phyloP scores from a whole-genome alignment of 768 basidiomycete species.

The Rossbeevera mucosa region DNA sequence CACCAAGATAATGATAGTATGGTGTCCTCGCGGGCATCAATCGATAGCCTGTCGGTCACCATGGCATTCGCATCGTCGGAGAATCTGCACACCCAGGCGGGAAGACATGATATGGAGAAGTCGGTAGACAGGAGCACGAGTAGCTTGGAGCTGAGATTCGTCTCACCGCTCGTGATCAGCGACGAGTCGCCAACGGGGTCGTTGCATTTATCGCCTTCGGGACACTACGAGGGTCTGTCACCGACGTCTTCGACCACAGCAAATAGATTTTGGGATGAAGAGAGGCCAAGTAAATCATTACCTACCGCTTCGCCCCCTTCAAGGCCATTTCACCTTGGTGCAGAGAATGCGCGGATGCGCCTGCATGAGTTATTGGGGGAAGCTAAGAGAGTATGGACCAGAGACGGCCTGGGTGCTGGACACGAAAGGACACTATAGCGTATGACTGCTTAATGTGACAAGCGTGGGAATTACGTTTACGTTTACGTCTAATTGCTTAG shows the following conservation, averaged over 20 bases:
- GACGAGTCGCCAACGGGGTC: conserved; percentile 1
- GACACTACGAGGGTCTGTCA: conserved; percentile 15
- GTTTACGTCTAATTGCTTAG: too few species aligned
- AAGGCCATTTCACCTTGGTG: conserved; percentile 6
- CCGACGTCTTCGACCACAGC: not conserved
- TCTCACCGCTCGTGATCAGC: conserved; percentile 3
- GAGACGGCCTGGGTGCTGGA: not conserved
- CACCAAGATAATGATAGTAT: not conserved
- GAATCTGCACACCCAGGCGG: not conserved
- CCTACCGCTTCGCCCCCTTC: not conserved
- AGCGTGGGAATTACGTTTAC: conserved; percentile 8
- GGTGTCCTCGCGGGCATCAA: conserved; percentile 6
- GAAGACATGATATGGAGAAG: not conserved
- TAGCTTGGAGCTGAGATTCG: conserved; percentile 20
- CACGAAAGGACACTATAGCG: not conserved
- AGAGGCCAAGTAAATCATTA: not conserved
- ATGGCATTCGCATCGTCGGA: not conserved
- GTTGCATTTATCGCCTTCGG: conserved; percentile 9
- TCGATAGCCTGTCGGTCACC: not conserved
- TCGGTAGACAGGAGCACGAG: conserved; percentile 8
- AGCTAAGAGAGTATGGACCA: conserved; percentile 5
- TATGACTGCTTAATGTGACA: not conserved
- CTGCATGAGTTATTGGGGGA: conserved; percentile 17
- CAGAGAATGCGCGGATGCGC: conserved; percentile 8
- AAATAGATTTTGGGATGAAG: not conserved